Evolutionary conservation across 2,329 filamentous ascomycete species (phyloP).

Genomic region (Westerdykella ornata): DNA sequence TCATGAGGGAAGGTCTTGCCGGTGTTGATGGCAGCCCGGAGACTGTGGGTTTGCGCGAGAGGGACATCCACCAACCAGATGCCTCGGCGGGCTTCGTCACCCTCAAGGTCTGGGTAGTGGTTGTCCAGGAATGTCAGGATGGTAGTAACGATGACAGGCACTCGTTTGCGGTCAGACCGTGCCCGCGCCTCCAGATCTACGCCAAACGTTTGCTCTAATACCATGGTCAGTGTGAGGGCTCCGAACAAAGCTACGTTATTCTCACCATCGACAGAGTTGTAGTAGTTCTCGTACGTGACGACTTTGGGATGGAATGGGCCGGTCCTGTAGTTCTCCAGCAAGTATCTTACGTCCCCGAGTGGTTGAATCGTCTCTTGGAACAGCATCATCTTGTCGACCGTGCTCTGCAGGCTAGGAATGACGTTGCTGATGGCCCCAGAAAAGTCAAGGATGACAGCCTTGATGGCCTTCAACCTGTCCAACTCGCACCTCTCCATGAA

Average conservation of each 20-base stretch:
- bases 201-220: slow-evolving; percentile 82
- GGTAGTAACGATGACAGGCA: slow-evolving; percentile 85
- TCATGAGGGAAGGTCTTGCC: slow-evolving; percentile 73
- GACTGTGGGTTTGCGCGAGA: slow-evolving; percentile 72
- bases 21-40: slow-evolving; percentile 78
- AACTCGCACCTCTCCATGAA: slow-evolving; percentile 97
- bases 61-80: slow-evolving; percentile 96
- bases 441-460: slow-evolving; percentile 95
- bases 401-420: slow-evolving; percentile 90
- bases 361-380: slow-evolving; percentile 99
- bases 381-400: slow-evolving; percentile 97
- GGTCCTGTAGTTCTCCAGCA: slow-evolving; percentile 94
- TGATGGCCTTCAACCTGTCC: slow-evolving; percentile 93
- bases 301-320: slow-evolving; percentile 88
- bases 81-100: slow-evolving; percentile 81
- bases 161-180: slow-evolving; percentile 87
- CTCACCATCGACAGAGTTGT: slow-evolving; percentile 80
- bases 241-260: not conserved
- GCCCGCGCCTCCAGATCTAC: slow-evolving; percentile 95
- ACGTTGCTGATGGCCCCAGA: slow-evolving; percentile 96
- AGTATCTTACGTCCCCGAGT: slow-evolving; percentile 77
- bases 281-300: slow-evolving; percentile 96
- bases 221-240: slow-evolving; percentile 7
- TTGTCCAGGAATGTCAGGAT: slow-evolving; percentile 93
- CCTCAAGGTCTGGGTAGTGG: slow-evolving; percentile 94